Evolutionary conservation across 2,329 filamentous ascomycete species (phyloP).

Genomic region (Aspergillus phoenicis): DNA sequence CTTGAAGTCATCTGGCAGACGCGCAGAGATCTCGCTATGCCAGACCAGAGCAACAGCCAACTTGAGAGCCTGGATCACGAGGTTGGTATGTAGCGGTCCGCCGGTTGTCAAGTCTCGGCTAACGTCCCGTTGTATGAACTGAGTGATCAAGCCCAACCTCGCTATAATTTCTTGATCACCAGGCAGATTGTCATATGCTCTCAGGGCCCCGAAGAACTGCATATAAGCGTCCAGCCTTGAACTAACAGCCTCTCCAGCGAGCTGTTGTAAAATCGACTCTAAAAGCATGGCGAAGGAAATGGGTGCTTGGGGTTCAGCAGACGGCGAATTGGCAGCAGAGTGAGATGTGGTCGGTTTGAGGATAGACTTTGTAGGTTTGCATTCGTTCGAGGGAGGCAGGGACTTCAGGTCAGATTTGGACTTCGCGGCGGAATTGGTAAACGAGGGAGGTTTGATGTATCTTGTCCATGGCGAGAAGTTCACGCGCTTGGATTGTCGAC

Average conservation of each 20-base stretch:
- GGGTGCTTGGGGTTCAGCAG: constrained; percentile 51
- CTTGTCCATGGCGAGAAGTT: constrained; percentile 63
- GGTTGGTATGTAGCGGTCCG: constrained; percentile 62
- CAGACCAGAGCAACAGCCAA: constrained; percentile 77
- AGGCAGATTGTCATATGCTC: constrained; percentile 79
- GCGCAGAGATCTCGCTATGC: constrained; percentile 69
- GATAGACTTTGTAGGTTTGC: constrained; percentile 70
- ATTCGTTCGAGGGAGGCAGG: constrained; percentile 53
- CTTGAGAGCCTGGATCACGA: constrained; percentile 76
- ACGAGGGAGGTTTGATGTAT: constrained; percentile 53
- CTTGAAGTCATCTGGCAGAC: constrained; percentile 76
- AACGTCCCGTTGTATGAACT: constrained; percentile 84
- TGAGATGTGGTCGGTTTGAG: constrained; percentile 67
- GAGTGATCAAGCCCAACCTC: constrained; percentile 75
- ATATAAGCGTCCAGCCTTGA: constrained; percentile 84
- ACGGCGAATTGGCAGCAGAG: constrained; percentile 44
- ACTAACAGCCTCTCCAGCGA: constrained; percentile 72
- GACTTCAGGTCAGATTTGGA: constrained; percentile 49
- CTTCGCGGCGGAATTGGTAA: constrained; percentile 31
- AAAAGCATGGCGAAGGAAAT: constrained; percentile 76
- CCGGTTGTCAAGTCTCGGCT: constrained; percentile 61
- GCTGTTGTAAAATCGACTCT: constrained; percentile 78
- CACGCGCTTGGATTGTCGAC: constrained; percentile 58
- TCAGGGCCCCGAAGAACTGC: constrained; percentile 73
- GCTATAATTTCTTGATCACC: constrained; percentile 70